phyloP scores from a whole-genome alignment of 306 rosid genomes.

The Quercus gilva region DNA sequence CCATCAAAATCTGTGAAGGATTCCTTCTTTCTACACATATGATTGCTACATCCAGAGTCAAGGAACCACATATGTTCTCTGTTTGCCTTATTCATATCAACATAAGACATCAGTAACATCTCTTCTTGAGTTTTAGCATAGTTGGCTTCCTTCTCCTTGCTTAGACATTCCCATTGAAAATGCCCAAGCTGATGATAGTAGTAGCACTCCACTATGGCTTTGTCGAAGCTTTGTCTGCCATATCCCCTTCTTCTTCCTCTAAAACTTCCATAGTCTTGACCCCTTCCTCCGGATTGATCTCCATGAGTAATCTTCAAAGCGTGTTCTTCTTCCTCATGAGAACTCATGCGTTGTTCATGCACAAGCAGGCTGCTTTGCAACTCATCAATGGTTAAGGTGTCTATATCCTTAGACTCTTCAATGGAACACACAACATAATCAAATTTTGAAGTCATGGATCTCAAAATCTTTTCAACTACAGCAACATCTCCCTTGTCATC shows the following conservation, averaged over 20 bases:
- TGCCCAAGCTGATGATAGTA: neutral
- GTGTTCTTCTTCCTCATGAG: no score
- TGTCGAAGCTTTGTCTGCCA: neutral
- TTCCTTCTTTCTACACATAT: no score
- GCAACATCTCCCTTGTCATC: neutral
- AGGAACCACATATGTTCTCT: no score
- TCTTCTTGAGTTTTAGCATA: neutral
- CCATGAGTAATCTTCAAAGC: no score
- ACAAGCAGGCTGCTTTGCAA: no score
- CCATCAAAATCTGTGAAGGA: no score
- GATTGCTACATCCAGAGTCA: no score
- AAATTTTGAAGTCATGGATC: neutral
- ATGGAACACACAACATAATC: no score
- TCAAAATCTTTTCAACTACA: constrained; percentile 2
- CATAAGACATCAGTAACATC: neutral
- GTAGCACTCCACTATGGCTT: neutral
- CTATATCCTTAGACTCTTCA: no score
- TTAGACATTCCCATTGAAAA: neutral
- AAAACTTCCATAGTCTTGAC: neutral
- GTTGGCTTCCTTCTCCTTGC: neutral
- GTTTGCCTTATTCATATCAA: no score
- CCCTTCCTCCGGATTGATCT: neutral
- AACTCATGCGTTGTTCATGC: no score
- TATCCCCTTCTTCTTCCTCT: neutral
- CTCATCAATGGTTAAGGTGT: no score